Conservation (phyloP, 441 rosid species). For the Jatropha podagrica region DNA sequence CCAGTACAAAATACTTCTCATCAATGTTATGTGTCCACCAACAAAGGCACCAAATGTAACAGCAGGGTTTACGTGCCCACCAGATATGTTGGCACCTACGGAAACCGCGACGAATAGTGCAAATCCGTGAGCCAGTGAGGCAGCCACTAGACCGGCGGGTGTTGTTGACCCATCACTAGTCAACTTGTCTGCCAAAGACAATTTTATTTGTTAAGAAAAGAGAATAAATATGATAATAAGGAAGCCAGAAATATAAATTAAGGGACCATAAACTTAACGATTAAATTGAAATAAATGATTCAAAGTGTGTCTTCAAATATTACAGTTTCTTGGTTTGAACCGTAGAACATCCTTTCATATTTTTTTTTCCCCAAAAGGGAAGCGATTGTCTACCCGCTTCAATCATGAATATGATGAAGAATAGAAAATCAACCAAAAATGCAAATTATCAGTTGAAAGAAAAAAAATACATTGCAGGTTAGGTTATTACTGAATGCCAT, state of each 20-base stretch:
- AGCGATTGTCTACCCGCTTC: no score
- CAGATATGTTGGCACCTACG: conserved; percentile 77
- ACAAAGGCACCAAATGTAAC: conserved; percentile 83
- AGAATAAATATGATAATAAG: background rate
- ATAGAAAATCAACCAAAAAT: background rate
- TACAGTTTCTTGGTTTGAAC: no score
- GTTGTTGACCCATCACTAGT: conserved; percentile 61
- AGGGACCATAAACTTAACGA: no score
- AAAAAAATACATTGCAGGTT: background rate
- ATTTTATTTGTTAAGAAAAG: no score
- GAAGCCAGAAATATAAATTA: no score
- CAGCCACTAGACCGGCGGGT: conserved; percentile 73
- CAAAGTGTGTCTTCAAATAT: no score
- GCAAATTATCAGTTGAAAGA: background rate
- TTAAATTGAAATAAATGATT: no score
- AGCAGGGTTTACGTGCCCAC: conserved; percentile 88
- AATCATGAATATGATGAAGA: no score
- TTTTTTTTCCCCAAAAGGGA: no score
- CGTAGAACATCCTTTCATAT: no score
- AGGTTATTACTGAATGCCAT: conserved; percentile 60
- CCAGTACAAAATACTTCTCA: conserved; percentile 72
- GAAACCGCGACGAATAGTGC: conserved; percentile 79
- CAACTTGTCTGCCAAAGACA: conserved; percentile 44
- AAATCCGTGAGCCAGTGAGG: conserved; percentile 69
- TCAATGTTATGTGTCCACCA: conserved; percentile 76